Base-by-base conservation (phyloP, 78 protist genomes). In the Corallochytrium limacisporum region DNA sequence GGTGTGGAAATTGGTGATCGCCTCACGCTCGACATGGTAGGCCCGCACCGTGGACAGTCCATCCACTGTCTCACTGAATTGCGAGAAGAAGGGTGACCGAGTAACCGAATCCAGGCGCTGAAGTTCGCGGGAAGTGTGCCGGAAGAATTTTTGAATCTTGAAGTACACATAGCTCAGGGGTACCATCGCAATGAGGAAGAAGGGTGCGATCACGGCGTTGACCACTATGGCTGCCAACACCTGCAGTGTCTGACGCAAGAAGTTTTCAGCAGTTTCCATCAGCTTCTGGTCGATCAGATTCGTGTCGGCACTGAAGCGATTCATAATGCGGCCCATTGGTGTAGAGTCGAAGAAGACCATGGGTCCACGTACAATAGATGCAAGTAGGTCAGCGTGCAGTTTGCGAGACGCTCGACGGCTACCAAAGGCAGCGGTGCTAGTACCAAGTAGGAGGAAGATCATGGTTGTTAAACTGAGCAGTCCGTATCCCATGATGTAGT, bases 241-340 rank as follows among this genome's bases (percentile, higher is more conserved):
- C 13, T 22, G 65, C 22, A 37, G 3, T 7, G 62, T 15, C 42
- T 16, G 50, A 22, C 9, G 0, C 33, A 47, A 4, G 57, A 63
- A 54, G n/a, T n/a, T n/a, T n/a, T n/a, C n/a, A n/a, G n/a, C n/a
- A n/a, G n/a, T n/a, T n/a, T n/a, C n/a, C n/a, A n/a, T n/a, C n/a
- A n/a, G n/a, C n/a, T n/a, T n/a, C n/a, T n/a, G n/a, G 70, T 82
- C 88, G 7, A 83, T 46, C 33, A 26, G 40, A 47, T 74, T 50
- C 10, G 40, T 7, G 49, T 83, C 89, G 35, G 75, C 62, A 24
- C 83, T 35, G 82, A 95, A 95, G 48, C 99, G 87, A 78, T 89
- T 90, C 55, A 91, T 18, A 35, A 95, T 74, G 42, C 99, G 80
- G n/a, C 99, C 99, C 0, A 75, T 15, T 28, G 98, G 98, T 0